Evolutionary conservation across 2,329 filamentous ascomycete genomes (phyloP).

Genomic region (Huntiella moniliformis): DNA sequence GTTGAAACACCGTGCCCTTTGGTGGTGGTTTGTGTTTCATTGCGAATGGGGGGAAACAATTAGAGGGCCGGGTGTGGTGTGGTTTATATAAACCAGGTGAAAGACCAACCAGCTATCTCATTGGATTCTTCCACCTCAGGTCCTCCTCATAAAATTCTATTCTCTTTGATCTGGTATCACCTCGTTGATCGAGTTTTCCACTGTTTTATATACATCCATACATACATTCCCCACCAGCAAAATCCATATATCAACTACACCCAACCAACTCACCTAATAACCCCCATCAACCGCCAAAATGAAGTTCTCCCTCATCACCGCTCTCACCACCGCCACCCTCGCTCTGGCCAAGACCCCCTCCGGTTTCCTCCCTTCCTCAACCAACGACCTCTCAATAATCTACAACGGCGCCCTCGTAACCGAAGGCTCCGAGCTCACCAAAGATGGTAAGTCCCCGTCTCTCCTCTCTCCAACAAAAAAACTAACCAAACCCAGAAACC

Average conservation of each 20-base stretch:
- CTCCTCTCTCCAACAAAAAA: not conserved
- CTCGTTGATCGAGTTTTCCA: constrained; percentile 9
- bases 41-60: too few relatives aligned
- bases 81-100: too few relatives aligned
- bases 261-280: not conserved
- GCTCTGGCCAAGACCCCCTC: constrained; percentile 23
- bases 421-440: constrained; percentile 22
- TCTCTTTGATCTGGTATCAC: constrained; percentile 6
- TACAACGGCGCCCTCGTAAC: constrained; percentile 21
- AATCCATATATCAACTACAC: not conserved
- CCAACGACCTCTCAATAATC: constrained; percentile 22
- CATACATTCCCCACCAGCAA: not conserved
- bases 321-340: constrained; percentile 19
- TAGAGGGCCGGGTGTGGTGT: too few relatives aligned
- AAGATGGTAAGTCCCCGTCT: constrained; percentile 18
- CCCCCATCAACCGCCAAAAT: constrained; percentile 15
- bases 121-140: too few relatives aligned
- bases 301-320: constrained; percentile 13
- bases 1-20: too few relatives aligned
- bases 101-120: too few relatives aligned
- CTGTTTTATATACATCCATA: not conserved
- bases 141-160: not conserved
- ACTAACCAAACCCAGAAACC: constrained; percentile 16
- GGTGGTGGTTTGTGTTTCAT: too few relatives aligned
- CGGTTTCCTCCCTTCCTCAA: constrained; percentile 23